Percentiles rank a stretch among this genome's conserved stretches.
phyloP scores from a whole-genome alignment of 345 rosid species.

The Crucihimalaya himalaica region DNA sequence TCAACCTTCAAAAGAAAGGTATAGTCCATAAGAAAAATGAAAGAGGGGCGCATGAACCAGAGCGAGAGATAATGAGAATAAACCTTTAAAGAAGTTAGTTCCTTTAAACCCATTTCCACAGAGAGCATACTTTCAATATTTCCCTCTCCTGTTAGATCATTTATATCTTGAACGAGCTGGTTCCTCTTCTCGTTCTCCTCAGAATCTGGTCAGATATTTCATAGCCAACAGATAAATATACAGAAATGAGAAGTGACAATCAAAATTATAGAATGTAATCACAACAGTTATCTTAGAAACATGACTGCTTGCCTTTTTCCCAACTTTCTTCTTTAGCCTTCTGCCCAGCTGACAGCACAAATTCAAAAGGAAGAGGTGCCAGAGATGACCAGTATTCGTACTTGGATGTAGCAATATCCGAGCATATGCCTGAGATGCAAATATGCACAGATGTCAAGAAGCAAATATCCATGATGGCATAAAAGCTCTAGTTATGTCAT shows the following conservation, averaged over 20 bases:
- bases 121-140: slow-evolving; percentile 98
- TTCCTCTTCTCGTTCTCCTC: slow-evolving; percentile 70
- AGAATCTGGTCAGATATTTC: slow-evolving; percentile 48
- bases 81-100: slow-evolving; percentile 89
- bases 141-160: slow-evolving; percentile 94
- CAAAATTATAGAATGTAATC: neutral
- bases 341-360: slow-evolving; percentile 97
- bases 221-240: slow-evolving; percentile 4
- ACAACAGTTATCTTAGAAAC: slow-evolving; percentile 18
- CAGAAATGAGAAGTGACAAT: slow-evolving; percentile 16
- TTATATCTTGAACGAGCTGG: slow-evolving; percentile 67
- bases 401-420: slow-evolving; percentile 85
- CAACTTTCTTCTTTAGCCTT: slow-evolving; percentile 86
- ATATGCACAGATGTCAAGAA: slow-evolving; percentile 23
- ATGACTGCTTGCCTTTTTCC: slow-evolving; percentile 64
- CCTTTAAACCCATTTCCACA: slow-evolving; percentile 97
- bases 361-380: slow-evolving; percentile 97
- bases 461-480: neutral
- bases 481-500: neutral
- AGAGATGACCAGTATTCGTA: slow-evolving; percentile 97
- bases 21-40: slow-evolving; percentile 29
- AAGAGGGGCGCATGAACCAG: slow-evolving; percentile 6
- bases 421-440: slow-evolving; percentile 74
- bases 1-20: slow-evolving; percentile 66
- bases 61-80: neutral